Evolutionary conservation across 441 rosid species (phyloP).

Genomic region (Pelargonium myrrhifolium): DNA sequence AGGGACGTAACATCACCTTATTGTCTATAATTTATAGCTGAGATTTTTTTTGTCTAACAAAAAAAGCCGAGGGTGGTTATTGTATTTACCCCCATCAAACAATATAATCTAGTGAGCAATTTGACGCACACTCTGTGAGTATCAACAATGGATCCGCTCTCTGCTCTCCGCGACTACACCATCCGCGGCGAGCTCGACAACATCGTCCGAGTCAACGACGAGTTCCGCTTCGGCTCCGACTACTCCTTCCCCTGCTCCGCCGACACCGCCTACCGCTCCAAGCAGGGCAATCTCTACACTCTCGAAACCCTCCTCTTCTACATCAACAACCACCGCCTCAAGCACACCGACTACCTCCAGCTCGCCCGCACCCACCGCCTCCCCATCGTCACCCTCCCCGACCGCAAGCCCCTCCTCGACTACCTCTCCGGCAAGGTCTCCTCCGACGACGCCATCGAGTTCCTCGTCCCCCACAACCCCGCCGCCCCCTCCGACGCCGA

Average conservation of each 20-base stretch:
- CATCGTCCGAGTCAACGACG: conserved; percentile 45
- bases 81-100: too few relatives aligned
- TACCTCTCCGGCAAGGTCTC: conserved; percentile 64
- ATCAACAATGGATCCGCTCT: conserved; percentile 85
- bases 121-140: too few relatives aligned
- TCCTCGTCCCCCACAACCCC: conserved; percentile 44
- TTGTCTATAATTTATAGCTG: too few relatives aligned
- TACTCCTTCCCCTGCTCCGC: conserved; percentile 56
- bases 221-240: conserved; percentile 63
- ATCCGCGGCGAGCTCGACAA: conserved; percentile 59
- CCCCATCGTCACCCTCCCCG: conserved; percentile 65
- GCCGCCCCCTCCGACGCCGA: conserved; percentile 35
- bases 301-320: conserved; percentile 64
- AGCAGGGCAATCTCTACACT: conserved; percentile 68
- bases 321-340: conserved; percentile 51
- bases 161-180: conserved; percentile 67
- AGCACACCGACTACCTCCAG: conserved; percentile 74
- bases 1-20: too few relatives aligned
- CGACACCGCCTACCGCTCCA: conserved; percentile 78
- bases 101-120: too few relatives aligned
- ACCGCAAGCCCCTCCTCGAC: conserved; percentile 76
- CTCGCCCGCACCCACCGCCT: conserved; percentile 44
- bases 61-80: too few relatives aligned
- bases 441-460: conserved; percentile 62
- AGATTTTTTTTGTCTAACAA: too few relatives aligned